A percentile compares a stretch with the other conserved stretches of the same genome.
phyloP scores from a whole-genome alignment of 139 green algal species.

The Dunaliella sp. region DNA sequence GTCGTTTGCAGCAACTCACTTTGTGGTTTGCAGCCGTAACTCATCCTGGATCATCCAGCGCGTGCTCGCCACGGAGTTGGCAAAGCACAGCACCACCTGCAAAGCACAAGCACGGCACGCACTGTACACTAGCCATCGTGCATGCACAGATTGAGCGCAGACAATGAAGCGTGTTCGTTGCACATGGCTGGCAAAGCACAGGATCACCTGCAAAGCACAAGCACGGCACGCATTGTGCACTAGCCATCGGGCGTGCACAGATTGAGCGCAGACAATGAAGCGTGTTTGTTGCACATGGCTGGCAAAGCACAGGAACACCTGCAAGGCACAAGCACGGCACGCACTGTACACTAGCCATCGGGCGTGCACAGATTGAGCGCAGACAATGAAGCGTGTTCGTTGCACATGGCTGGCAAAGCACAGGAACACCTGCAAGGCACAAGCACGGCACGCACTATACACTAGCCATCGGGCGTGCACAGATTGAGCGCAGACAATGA shows the following conservation, averaged over 20 bases:
- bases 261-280: neutral
- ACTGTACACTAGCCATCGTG: neutral
- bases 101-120: neutral
- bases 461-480: neutral
- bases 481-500: neutral
- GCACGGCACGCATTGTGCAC: neutral
- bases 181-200: neutral
- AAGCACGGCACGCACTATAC: neutral
- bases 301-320: neutral
- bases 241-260: neutral
- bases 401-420: neutral
- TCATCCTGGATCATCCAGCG: constrained; percentile 86
- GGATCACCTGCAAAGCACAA: neutral
- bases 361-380: neutral
- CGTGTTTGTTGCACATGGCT: neutral
- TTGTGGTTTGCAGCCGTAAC: constrained; percentile 52
- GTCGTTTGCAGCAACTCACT: too few relatives aligned
- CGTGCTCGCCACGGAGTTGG: constrained; percentile 48
- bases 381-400: neutral
- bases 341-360: too few relatives aligned
- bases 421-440: neutral
- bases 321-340: neutral
- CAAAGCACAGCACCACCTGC: constrained; percentile 60
- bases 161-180: neutral
- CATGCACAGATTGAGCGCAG: neutral